These are phyloP conservation scores for Carex kokanica DNA, from an alignment of 176 grass and related monocot species.

Conservation along the genomic window DNA sequence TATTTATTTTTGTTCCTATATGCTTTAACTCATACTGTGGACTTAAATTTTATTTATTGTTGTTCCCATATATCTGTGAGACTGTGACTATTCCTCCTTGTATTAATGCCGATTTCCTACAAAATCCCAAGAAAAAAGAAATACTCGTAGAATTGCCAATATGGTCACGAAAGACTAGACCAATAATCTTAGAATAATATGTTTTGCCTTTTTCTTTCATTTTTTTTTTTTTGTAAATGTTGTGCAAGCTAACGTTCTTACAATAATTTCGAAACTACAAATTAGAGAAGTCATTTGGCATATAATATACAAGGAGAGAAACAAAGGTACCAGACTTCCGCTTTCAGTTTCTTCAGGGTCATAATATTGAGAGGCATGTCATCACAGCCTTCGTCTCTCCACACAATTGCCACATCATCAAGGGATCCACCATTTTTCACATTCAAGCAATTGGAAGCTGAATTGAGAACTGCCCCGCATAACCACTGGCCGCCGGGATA, in stretches of 20 bases:
- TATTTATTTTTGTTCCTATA: background rate
- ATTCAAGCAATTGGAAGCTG: conserved; percentile 58
- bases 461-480: conserved; percentile 57
- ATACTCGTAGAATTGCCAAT: background rate
- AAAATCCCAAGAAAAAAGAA: background rate
- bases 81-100: background rate
- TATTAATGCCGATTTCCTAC: background rate
- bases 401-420: conserved; percentile 47
- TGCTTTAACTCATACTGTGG: background rate
- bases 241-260: background rate
- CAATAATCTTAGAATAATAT: background rate
- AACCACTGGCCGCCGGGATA: conserved; percentile 78
- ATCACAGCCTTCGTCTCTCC: conserved; percentile 84
- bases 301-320: background rate
- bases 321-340: conserved; percentile 65
- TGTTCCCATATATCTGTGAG: no score
- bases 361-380: conserved; percentile 51
- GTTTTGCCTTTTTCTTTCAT: background rate
- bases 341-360: conserved; percentile 66
- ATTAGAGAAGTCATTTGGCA: background rate
- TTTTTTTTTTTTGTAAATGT: background rate
- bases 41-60: conserved; percentile 6
- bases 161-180: background rate
- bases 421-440: conserved; percentile 51
- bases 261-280: background rate